A percentile compares a stretch with the other conserved stretches of the same genome.
These are phyloP conservation scores for Rhizomucor pusillus DNA, from an alignment of 371 early-diverging fungal species.

Conservation along the genomic window DNA sequence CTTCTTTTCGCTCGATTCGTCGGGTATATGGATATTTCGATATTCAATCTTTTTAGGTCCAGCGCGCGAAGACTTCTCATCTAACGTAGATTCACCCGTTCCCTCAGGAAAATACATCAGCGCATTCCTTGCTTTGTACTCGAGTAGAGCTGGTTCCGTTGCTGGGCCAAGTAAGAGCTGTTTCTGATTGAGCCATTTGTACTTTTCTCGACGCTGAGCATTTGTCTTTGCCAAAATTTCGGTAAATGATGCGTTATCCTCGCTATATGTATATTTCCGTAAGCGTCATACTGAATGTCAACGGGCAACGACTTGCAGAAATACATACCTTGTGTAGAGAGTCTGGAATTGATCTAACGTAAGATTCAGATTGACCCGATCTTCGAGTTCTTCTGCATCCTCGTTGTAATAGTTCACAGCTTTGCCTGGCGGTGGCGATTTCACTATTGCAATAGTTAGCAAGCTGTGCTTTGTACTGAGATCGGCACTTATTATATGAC, in stretches of 20 bases:
- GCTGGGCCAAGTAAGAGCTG: slow-evolving; percentile 20
- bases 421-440: not conserved
- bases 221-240: slow-evolving; percentile 66
- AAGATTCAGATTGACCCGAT: slow-evolving; percentile 39
- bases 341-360: slow-evolving; percentile 70
- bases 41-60: slow-evolving; percentile 55
- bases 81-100: slow-evolving; percentile 29
- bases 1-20: no score
- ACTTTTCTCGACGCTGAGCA: slow-evolving; percentile 53
- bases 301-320: not conserved
- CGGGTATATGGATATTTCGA: slow-evolving; percentile 48
- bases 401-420: slow-evolving; percentile 32
- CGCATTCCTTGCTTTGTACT: slow-evolving; percentile 59
- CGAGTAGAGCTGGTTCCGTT: slow-evolving; percentile 33
- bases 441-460: not conserved
- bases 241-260: slow-evolving; percentile 83
- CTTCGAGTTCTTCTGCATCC: slow-evolving; percentile 25
- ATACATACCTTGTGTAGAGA: slow-evolving; percentile 63
- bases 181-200: slow-evolving; percentile 72
- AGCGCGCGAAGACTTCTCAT: slow-evolving; percentile 38
- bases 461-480: no score
- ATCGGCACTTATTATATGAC: not conserved
- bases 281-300: no score
- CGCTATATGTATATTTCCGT: slow-evolving; percentile 30
- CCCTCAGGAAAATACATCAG: slow-evolving; percentile 69